Evolutionary conservation across 2,329 filamentous ascomycete species (phyloP).

Genomic region (Aspergillus sp.): DNA sequence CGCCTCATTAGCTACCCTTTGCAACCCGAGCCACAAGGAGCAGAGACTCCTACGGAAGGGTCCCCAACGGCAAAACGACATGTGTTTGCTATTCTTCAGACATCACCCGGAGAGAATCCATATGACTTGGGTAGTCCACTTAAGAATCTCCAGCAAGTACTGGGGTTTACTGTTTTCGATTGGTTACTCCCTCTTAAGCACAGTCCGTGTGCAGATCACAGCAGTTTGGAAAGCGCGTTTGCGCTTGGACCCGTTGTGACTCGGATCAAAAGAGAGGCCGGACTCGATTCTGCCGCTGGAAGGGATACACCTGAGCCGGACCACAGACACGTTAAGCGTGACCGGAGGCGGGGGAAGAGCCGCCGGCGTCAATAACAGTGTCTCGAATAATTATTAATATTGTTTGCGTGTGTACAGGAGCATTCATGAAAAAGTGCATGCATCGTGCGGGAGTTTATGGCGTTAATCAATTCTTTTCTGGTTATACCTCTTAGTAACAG

Average conservation of each 20-base stretch:
- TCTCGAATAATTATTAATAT: too few species aligned
- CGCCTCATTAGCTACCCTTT: constrained; percentile 36
- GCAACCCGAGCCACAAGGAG: constrained; percentile 14
- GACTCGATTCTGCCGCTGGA: constrained; percentile 18
- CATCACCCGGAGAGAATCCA: constrained; percentile 67
- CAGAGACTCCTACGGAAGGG: constrained; percentile 10
- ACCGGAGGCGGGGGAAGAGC: constrained; percentile 9
- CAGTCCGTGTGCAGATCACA: constrained; percentile 66
- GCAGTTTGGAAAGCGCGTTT: constrained; percentile 58
- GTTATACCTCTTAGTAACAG: too few species aligned
- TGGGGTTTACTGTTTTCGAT: constrained; percentile 63
- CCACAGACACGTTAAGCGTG: constrained; percentile 5
- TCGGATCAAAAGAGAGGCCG: constrained; percentile 44
- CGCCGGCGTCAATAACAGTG: neutral
- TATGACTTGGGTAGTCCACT: constrained; percentile 64
- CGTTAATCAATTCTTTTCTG: too few species aligned
- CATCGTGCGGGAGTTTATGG: too few species aligned
- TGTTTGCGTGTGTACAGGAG: too few species aligned
- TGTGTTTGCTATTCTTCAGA: constrained; percentile 72
- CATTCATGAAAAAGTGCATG: too few species aligned
- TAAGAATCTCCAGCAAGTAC: constrained; percentile 67
- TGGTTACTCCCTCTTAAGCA: constrained; percentile 72
- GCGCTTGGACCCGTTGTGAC: constrained; percentile 56
- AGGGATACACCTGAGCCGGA: neutral
- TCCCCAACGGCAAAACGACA: constrained; percentile 44